phyloP scores from a whole-genome alignment of 345 rosid species.

The Aegle marmelos region DNA sequence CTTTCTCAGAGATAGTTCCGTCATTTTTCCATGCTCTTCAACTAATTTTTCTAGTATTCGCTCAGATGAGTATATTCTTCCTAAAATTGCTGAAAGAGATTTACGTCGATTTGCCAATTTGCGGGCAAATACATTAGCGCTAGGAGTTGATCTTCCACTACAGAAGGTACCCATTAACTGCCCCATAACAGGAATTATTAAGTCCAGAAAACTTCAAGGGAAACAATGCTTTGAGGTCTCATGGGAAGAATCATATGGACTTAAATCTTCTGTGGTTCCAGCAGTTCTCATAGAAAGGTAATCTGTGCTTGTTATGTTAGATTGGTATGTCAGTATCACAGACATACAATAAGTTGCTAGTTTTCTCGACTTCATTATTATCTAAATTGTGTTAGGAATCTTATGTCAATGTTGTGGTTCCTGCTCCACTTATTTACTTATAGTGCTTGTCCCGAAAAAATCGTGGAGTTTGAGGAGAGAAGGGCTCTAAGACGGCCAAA shows the following conservation, averaged over 20 bases:
- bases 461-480: conserved; percentile 60
- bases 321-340: background rate
- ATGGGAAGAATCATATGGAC: conserved; percentile 67
- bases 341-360: background rate
- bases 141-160: conserved; percentile 48
- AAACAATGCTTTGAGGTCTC: conserved; percentile 73
- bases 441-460: conserved; percentile 92
- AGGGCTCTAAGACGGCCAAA: conserved; percentile 38
- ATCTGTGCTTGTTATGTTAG: background rate
- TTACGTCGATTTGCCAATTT: conserved; percentile 63
- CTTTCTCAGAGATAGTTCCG: background rate
- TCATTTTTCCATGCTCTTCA: background rate
- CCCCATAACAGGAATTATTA: conserved; percentile 72
- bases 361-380: background rate
- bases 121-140: conserved; percentile 42
- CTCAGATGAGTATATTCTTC: conserved; percentile 85
- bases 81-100: conserved; percentile 90
- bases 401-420: background rate
- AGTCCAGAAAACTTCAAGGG: conserved; percentile 65
- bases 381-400: background rate
- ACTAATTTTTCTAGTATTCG: background rate
- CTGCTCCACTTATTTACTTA: background rate
- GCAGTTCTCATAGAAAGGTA: conserved; percentile 84
- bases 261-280: conserved; percentile 63
- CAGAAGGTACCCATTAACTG: conserved; percentile 60